Percentiles rank a stretch among this genome's conserved stretches.
Evolutionary conservation across 495 filamentous ascomycete species (phyloP).

Genomic region (Aspergillus homomorphus): DNA sequence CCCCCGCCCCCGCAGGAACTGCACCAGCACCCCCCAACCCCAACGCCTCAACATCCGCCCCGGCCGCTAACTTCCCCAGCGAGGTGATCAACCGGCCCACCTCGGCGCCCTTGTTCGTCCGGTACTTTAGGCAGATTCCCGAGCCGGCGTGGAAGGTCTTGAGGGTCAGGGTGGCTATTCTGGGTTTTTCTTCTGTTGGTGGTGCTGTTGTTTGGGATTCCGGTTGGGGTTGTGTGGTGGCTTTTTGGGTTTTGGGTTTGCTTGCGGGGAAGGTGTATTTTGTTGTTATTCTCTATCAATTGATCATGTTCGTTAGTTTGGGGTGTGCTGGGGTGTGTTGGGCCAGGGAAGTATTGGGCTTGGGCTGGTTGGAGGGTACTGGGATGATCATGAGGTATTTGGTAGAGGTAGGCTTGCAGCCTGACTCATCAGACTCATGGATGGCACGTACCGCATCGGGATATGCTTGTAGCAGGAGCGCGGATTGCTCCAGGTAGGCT

Average conservation of each 20-base stretch:
- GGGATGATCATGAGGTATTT: no score
- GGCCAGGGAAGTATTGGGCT: no score
- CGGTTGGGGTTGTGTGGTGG: slow-evolving; percentile 25
- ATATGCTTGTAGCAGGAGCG: slow-evolving; percentile 59
- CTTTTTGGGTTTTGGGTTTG: slow-evolving; percentile 23
- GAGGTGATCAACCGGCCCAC: slow-evolving; percentile 75
- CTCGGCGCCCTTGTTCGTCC: slow-evolving; percentile 85
- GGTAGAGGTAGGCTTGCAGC: no score
- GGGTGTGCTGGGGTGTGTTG: neutral
- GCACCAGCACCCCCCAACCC: slow-evolving; percentile 34
- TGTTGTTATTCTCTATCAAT: slow-evolving; percentile 71
- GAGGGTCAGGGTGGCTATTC: slow-evolving; percentile 66
- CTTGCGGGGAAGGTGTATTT: slow-evolving; percentile 68
- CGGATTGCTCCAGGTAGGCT: slow-evolving; percentile 62
- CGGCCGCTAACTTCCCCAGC: slow-evolving; percentile 63
- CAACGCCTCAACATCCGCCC: slow-evolving; percentile 59
- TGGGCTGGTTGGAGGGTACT: no score
- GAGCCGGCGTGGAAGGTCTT: slow-evolving; percentile 87
- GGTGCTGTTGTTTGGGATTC: slow-evolving; percentile 23
- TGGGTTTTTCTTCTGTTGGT: slow-evolving; percentile 25
- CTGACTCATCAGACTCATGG: no score
- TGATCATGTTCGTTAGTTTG: slow-evolving; percentile 2
- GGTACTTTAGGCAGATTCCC: slow-evolving; percentile 84
- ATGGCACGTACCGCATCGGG: slow-evolving; percentile 55
- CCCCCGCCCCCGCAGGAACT: slow-evolving; percentile 20